phyloP scores from a whole-genome alignment of 495 filamentous ascomycete genomes.

The Tetracladium setigerum region DNA sequence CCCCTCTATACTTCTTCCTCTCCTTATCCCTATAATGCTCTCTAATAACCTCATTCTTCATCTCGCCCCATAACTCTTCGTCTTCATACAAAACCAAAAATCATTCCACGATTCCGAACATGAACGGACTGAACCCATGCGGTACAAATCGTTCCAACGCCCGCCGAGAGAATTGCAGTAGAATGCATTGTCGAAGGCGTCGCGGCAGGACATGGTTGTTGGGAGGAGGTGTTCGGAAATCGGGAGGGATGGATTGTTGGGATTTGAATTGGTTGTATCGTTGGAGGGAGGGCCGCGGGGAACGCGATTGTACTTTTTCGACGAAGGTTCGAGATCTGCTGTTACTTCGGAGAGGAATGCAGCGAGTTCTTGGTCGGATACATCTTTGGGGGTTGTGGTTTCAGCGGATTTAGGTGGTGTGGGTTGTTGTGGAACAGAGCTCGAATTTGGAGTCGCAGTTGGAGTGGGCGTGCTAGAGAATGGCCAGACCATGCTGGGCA shows the following conservation, averaged over 20 bases:
- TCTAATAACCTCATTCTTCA: constrained; percentile 50
- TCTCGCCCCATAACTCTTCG: constrained; percentile 43
- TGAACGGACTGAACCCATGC: constrained; percentile 62
- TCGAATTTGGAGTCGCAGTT: constrained; percentile 10
- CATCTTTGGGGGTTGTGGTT: constrained; percentile 40
- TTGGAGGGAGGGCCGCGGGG: constrained; percentile 13
- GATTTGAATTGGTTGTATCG: not conserved
- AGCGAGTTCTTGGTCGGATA: constrained; percentile 54
- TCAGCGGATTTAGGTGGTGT: constrained; percentile 10
- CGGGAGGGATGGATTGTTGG: constrained; percentile 5
- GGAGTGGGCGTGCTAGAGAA: constrained; percentile 30
- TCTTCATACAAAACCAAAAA: constrained; percentile 95
- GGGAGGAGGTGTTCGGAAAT: constrained; percentile 56
- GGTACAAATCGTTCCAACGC: constrained; percentile 75
- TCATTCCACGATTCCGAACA: constrained; percentile 80
- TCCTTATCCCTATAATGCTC: constrained; percentile 68
- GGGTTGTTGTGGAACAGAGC: constrained; percentile 7
- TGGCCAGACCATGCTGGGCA: constrained; percentile 43
- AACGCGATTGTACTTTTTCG: constrained; percentile 21
- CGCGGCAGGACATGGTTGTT: constrained; percentile 76
- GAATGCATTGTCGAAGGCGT: constrained; percentile 88
- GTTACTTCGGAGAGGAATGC: constrained; percentile 47
- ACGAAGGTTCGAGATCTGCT: constrained; percentile 24
- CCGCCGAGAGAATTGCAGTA: constrained; percentile 91
- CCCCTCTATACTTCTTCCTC: constrained; percentile 59